Base-by-base conservation (phyloP, 495 filamentous ascomycete genomes). In the Annulohypoxylon stygium region DNA sequence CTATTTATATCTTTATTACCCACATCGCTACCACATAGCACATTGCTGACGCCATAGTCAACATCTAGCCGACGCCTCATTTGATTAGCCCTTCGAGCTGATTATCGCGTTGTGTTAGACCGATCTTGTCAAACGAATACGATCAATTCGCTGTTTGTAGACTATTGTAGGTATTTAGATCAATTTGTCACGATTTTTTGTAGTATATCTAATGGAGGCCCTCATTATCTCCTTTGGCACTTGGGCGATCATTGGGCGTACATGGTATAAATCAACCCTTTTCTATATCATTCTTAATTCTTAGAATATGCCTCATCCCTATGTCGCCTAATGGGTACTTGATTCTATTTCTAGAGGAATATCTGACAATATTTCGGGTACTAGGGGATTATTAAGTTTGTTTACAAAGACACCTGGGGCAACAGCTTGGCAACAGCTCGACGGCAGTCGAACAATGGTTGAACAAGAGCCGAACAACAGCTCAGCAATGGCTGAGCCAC, bases 41-140 rank as follows among this genome's bases (percentile, higher is more conserved):
- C 54, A 36, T 30, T 60, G 65, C 65, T 67, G 65, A 67, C 65
- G 65, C 65, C 65, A 67, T 39, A 41, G 1, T 14, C n/a, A 0
- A 16, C 34, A 37, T 6, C 18, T 55, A 20, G 14, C 41, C 25
- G n/a, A 36, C 58, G 16, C 63, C 51, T n/a, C 39, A 59, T 47
- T 47, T 47, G 33, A 20, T 57, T 23, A 47, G 51, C 37, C 34
- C 25, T 45, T 1, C 0, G 11, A 65, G 20, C 34, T 57, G 23
- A 57, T 9, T 30, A 58, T 25, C 23, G 4, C 18, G 25, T 43
- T 18, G 14, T 23, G 34, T 11, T 25, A 16, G 11, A 11, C 7
- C 16, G 5, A 6, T 37, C 33, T 23, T 23, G 4, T 39, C n/a
- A 47, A 47, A 18, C 30, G 34, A 58, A 26, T 51, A 9, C 48